phyloP scores from a whole-genome alignment of 2,329 filamentous ascomycete species.

The Rutstroemia sp. region DNA sequence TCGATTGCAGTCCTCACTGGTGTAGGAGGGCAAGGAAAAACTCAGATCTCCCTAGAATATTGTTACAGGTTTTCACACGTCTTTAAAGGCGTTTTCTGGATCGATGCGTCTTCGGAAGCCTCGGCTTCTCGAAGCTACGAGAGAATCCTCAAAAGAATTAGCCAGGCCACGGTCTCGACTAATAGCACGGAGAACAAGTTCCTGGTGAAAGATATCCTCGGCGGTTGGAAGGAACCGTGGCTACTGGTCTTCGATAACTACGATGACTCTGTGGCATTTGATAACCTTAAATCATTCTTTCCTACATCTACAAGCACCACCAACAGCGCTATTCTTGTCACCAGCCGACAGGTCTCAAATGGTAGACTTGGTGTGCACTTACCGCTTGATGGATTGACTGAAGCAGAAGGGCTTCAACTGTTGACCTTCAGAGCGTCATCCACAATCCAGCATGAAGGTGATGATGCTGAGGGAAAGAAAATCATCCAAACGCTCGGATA shows the following conservation, averaged over 20 bases:
- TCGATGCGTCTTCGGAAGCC: constrained; percentile 15
- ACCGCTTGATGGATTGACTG: constrained; percentile 1
- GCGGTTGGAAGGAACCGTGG: constrained; percentile 11
- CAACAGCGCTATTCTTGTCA: constrained; percentile 8
- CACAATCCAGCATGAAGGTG: neutral
- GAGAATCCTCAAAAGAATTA: constrained; percentile 11
- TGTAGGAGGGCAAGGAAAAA: constrained; percentile 8
- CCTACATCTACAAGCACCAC: neutral
- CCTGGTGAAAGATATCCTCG: constrained; percentile 8
- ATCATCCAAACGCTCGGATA: constrained; percentile 12
- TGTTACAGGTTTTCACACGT: neutral
- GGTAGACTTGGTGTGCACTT: constrained; percentile 5
- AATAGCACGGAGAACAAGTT: neutral
- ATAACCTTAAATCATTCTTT: neutral
- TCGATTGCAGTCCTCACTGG: constrained; percentile 1
- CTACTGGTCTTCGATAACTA: constrained; percentile 23
- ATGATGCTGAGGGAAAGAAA: neutral
- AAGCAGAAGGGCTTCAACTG: constrained; percentile 9
- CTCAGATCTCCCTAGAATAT: constrained; percentile 6
- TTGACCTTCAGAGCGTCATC: neutral
- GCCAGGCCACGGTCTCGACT: neutral
- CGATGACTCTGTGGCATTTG: constrained; percentile 14
- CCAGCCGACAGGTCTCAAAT: constrained; percentile 11
- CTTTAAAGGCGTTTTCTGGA: constrained; percentile 18
- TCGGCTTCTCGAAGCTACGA: constrained; percentile 11